Percentiles rank a stretch among this genome's conserved stretches.
Conservation (phyloP, 2,329 filamentous ascomycete species). For the Paecilomyces dactylethromorphus region DNA sequence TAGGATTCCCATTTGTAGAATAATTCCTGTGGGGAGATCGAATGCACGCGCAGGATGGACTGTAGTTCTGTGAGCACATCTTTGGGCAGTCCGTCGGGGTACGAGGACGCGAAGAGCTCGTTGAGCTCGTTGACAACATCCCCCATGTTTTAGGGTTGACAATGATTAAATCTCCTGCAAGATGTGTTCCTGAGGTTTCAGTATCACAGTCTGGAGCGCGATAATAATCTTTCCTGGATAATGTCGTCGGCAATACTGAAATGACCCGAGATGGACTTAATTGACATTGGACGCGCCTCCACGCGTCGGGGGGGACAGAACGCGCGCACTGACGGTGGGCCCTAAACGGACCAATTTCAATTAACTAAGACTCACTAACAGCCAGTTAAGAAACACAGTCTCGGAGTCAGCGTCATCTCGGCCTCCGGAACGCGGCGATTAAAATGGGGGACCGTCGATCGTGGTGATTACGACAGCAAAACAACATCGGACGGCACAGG, state of each 20-base stretch:
- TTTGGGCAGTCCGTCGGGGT: constrained; percentile 55
- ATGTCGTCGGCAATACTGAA: not conserved
- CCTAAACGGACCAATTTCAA: not conserved
- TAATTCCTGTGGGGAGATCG: constrained; percentile 73
- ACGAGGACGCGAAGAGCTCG: constrained; percentile 52
- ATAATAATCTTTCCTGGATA: not conserved
- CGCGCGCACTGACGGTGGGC: not conserved
- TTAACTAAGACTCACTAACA: not conserved
- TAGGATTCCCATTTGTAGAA: constrained; percentile 99
- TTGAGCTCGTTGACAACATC: constrained; percentile 49
- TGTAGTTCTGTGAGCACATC: constrained; percentile 77
- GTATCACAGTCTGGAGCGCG: not conserved
- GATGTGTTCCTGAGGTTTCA: not conserved
- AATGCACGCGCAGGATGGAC: constrained; percentile 80
- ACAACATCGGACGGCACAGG: not conserved
- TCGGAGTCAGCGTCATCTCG: not conserved
- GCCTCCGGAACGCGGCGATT: not conserved
- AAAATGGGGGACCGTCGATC: not conserved
- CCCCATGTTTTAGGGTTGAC: constrained; percentile 34
- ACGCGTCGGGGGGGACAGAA: not conserved
- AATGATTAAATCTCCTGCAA: not conserved
- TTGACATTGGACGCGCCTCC: not conserved
- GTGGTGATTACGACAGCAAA: not conserved
- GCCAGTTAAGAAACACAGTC: not conserved
- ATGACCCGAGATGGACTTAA: not conserved